These are phyloP conservation scores for Blastobotrys ciferrii DNA, from an alignment of 1,139 yeast genomes.

Conservation along the genomic window DNA sequence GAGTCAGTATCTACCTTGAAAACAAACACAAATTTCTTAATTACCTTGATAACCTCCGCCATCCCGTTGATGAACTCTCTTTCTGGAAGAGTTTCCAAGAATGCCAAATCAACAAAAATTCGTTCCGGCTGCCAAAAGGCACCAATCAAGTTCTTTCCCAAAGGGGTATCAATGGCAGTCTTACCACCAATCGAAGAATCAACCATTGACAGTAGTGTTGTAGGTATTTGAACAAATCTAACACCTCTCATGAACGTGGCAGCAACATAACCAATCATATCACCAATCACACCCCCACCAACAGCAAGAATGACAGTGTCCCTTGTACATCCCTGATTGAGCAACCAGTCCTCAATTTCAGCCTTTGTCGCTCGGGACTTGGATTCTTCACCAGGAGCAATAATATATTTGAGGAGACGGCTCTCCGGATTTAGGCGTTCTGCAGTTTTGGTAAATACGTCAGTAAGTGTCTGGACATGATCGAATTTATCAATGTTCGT, in stretches of 20 bases:
- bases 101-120: slow-evolving; percentile 83
- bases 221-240: slow-evolving; percentile 89
- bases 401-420: slow-evolving; percentile 60
- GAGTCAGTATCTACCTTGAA: slow-evolving; percentile 5
- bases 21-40: slow-evolving; percentile 11
- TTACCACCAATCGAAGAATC: slow-evolving; percentile 98
- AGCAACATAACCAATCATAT: slow-evolving; percentile 98
- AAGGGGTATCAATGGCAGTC: slow-evolving; percentile 97
- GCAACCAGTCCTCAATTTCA: slow-evolving; percentile 84
- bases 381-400: slow-evolving; percentile 92
- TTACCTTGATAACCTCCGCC: slow-evolving; percentile 87
- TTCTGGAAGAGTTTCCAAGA: slow-evolving; percentile 83
- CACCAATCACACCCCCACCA: slow-evolving; percentile 99
- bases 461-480: slow-evolving; percentile 48
- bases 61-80: slow-evolving; percentile 97
- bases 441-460: slow-evolving; percentile 34
- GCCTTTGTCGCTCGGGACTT: slow-evolving; percentile 90
- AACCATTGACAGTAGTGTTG: slow-evolving; percentile 93
- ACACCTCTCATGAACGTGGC: slow-evolving; percentile 99
- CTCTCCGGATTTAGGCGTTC: slow-evolving; percentile 30
- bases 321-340: slow-evolving; percentile 87
- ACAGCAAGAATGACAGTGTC: slow-evolving; percentile 93
- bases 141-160: slow-evolving; percentile 94
- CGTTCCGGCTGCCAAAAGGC: slow-evolving; percentile 96
- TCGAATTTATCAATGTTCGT: slow-evolving; percentile 70